phyloP scores from a whole-genome alignment of 176 grass and related monocot genomes.

The Triticum urartu region DNA sequence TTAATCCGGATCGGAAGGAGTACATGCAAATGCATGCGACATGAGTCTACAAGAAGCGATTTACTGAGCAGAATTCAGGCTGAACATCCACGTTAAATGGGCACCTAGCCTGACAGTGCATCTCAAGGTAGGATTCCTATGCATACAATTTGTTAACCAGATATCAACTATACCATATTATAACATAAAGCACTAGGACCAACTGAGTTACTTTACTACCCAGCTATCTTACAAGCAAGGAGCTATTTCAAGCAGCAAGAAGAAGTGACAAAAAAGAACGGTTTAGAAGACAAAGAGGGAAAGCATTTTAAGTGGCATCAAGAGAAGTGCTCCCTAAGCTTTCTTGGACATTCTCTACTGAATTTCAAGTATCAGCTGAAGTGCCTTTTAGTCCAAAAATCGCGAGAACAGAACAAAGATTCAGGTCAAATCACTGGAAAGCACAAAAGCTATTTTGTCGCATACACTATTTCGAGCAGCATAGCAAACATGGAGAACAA shows the following conservation, averaged over 20 bases:
- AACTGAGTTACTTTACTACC: neutral
- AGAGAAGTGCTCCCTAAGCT: constrained; percentile 18
- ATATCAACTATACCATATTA: neutral
- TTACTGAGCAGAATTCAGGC: constrained; percentile 1
- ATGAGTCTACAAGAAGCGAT: constrained; percentile 9
- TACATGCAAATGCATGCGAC: neutral
- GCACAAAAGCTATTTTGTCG: neutral
- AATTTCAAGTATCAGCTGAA: neutral
- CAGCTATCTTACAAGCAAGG: neutral
- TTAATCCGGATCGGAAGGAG: too few relatives aligned
- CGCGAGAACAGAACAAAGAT: neutral
- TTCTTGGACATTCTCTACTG: neutral
- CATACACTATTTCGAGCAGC: neutral
- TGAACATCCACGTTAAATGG: neutral
- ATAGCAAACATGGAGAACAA: neutral
- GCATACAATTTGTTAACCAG: neutral
- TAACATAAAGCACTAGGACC: neutral
- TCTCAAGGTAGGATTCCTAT: neutral
- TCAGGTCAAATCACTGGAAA: neutral
- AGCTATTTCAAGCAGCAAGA: neutral
- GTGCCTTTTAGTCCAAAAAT: constrained; percentile 2
- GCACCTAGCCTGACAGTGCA: neutral
- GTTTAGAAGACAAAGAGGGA: neutral
- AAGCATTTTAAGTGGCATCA: neutral
- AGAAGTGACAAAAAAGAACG: constrained; percentile 5